Evolutionary conservation across 495 filamentous ascomycete genomes (phyloP).

Genomic region (Penicillium pulvis): DNA sequence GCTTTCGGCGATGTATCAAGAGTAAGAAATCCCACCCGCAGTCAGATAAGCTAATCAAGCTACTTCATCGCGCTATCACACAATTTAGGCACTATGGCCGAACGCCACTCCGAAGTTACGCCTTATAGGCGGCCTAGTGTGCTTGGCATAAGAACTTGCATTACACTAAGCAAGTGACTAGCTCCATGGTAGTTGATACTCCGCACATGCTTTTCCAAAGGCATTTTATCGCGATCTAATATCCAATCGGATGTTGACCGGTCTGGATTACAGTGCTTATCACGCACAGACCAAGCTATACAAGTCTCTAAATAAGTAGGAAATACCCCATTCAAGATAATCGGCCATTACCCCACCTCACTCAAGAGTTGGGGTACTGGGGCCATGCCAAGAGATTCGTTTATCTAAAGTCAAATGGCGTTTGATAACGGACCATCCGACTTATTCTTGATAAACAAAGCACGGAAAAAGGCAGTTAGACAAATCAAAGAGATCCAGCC

Average conservation of each 20-base stretch:
- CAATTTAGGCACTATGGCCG: constrained; percentile 10
- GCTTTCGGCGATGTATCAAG: not conserved
- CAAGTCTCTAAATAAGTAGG: not conserved
- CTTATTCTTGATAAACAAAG: not conserved
- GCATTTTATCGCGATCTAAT: not conserved
- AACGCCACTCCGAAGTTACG: constrained; percentile 11
- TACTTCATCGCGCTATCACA: constrained; percentile 9
- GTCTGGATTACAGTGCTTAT: not conserved
- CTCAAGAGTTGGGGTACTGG: not conserved
- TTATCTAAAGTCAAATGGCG: not conserved
- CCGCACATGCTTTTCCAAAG: not conserved
- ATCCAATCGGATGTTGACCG: not conserved
- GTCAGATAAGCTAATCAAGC: constrained; percentile 10
- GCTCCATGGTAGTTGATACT: not conserved
- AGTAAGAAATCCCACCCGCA: not conserved
- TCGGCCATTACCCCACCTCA: not conserved
- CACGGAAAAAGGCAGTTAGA: too few relatives aligned
- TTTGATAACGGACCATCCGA: not conserved
- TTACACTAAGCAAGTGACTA: not conserved
- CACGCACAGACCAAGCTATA: not conserved
- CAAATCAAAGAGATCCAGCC: too few relatives aligned
- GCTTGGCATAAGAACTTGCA: constrained; percentile 3
- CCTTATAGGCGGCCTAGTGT: not conserved
- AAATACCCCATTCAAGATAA: not conserved
- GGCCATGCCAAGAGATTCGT: not conserved